phyloP scores from a whole-genome alignment of 768 basidiomycete species.

The Boletus reticulatus region DNA sequence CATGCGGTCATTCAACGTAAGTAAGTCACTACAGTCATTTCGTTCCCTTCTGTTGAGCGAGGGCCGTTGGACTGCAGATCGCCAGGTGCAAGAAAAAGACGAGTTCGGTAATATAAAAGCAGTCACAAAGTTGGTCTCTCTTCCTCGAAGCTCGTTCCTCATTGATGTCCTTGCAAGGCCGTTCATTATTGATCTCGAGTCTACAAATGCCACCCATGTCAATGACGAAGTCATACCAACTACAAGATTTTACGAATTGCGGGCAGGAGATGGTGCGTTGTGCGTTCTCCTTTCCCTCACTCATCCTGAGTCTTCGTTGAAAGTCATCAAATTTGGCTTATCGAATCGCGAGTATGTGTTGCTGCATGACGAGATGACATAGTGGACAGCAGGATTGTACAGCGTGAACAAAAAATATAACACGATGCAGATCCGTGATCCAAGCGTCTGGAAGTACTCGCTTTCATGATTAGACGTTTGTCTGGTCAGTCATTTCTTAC shows the following conservation, averaged over 20 bases:
- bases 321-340: conserved; percentile 85
- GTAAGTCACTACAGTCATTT: conserved; percentile 39
- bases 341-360: conserved; percentile 83
- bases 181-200: conserved; percentile 96
- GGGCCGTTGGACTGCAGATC: conserved; percentile 44
- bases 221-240: conserved; percentile 84
- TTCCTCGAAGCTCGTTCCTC: background rate
- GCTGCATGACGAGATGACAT: conserved; percentile 72
- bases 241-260: conserved; percentile 85
- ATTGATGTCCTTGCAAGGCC: conserved; percentile 52
- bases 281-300: background rate
- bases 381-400: conserved; percentile 1
- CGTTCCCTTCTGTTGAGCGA: conserved; percentile 1
- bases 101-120: conserved; percentile 80
- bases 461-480: background rate
- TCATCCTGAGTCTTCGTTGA: conserved; percentile 6
- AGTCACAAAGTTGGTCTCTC: conserved; percentile 71
- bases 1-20: conserved; percentile 94
- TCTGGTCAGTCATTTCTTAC: background rate
- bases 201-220: conserved; percentile 94
- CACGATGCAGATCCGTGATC: background rate
- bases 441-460: background rate
- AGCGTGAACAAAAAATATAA: background rate
- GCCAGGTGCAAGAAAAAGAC: conserved; percentile 82
- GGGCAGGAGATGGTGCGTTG: conserved; percentile 68